A percentile compares a stretch with the other conserved stretches of the same genome.
Conservation (phyloP, 2,329 filamentous ascomycete genomes). For the Teratosphaeria nubilosa region DNA sequence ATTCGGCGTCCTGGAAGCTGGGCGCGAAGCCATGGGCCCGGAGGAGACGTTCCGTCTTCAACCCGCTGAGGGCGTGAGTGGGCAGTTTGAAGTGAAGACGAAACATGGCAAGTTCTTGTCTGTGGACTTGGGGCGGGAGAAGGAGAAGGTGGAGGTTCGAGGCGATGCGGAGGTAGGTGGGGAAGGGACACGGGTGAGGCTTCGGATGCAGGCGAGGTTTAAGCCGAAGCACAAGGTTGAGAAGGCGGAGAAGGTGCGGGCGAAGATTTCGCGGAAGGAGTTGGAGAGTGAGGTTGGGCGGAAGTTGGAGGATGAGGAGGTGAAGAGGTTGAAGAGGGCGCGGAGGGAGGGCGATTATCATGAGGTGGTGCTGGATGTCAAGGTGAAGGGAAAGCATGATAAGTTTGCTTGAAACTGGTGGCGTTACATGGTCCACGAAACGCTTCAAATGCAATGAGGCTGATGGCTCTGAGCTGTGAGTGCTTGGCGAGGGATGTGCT, state of each 20-base stretch:
- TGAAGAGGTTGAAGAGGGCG: conserved; percentile 71
- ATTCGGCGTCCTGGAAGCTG: conserved; percentile 66
- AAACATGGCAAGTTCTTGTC: conserved; percentile 60
- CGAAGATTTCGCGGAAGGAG: conserved; percentile 79
- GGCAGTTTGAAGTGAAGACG: conserved; percentile 18
- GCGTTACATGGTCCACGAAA: background rate
- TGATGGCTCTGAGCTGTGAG: background rate
- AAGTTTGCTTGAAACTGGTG: conserved; percentile 50
- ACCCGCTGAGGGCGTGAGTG: conserved; percentile 49
- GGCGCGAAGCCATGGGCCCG: conserved; percentile 68
- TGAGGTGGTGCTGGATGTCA: conserved; percentile 73
- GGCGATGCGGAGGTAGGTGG: conserved; percentile 61
- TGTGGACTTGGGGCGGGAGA: conserved; percentile 32
- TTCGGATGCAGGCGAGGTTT: conserved; percentile 92
- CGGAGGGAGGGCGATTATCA: conserved; percentile 82
- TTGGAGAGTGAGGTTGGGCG: conserved; percentile 23
- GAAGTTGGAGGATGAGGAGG: conserved; percentile 59
- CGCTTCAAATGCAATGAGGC: no score
- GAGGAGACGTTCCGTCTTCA: conserved; percentile 70
- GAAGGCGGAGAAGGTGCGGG: conserved; percentile 72
- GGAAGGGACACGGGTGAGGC: conserved; percentile 62
- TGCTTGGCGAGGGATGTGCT: background rate
- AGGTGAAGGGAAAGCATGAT: conserved; percentile 83
- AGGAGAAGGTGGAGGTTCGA: conserved; percentile 53
- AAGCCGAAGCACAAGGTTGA: conserved; percentile 71